Percentiles rank a stretch among this genome's conserved stretches.
Evolutionary conservation across 148 eudicot species (phyloP).

Genomic region (Cornus florida): DNA sequence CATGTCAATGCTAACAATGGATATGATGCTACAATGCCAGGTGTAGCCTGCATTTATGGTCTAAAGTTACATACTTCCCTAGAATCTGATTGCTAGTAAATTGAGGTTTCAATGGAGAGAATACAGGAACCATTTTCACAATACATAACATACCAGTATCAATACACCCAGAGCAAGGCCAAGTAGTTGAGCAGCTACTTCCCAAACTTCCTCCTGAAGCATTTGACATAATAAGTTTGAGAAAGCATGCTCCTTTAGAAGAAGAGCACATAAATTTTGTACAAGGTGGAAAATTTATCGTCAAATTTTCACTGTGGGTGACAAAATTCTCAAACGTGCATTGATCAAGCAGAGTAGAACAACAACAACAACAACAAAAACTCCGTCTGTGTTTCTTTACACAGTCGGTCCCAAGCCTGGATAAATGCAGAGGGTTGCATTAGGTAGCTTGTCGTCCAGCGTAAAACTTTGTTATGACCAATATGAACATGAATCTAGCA

Average conservation of each 20-base stretch:
- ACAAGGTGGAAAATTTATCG: not conserved
- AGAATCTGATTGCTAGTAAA: not conserved
- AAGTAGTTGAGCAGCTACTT: constrained; percentile 88
- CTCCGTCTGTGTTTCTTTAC: too few relatives aligned
- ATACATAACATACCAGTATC: constrained; percentile 52
- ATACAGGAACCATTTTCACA: not conserved
- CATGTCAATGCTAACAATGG: constrained; percentile 58
- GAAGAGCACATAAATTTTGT: not conserved
- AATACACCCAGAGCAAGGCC: constrained; percentile 89
- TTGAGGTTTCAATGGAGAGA: not conserved
- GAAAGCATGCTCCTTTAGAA: not conserved
- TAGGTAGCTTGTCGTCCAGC: too few relatives aligned
- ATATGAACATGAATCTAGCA: too few relatives aligned
- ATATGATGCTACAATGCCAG: constrained; percentile 65
- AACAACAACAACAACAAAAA: too few relatives aligned
- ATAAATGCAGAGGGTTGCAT: too few relatives aligned
- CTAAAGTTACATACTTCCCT: not conserved
- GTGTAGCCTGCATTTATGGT: constrained; percentile 56
- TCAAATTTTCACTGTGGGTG: not conserved
- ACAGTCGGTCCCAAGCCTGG: too few relatives aligned
- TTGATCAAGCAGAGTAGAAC: not conserved
- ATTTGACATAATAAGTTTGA: constrained; percentile 14
- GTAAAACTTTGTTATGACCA: too few relatives aligned
- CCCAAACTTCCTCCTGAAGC: constrained; percentile 97
- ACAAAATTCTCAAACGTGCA: not conserved